These are phyloP conservation scores for Colletotrichum euphorbiae DNA, from an alignment of 2,329 filamentous ascomycete genomes.

Conservation along the genomic window DNA sequence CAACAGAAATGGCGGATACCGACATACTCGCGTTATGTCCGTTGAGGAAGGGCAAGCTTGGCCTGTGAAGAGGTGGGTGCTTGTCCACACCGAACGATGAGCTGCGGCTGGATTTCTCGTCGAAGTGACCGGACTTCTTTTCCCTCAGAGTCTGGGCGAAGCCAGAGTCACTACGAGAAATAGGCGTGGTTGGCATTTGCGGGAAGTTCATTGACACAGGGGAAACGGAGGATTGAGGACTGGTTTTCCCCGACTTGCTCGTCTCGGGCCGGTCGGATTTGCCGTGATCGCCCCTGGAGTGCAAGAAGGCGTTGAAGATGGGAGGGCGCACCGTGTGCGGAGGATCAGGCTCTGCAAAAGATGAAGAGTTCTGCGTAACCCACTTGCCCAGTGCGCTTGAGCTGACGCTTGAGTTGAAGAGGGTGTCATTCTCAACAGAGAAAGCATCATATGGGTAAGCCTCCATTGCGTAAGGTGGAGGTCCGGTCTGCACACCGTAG, in stretches of 20 bases:
- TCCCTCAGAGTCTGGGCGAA: slow-evolving; percentile 90
- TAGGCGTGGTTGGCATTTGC: slow-evolving; percentile 78
- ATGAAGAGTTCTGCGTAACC: slow-evolving; percentile 88
- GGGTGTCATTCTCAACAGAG: slow-evolving; percentile 83
- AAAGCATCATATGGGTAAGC: slow-evolving; percentile 92
- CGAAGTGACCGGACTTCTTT: slow-evolving; percentile 94
- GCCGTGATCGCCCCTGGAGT: slow-evolving; percentile 75
- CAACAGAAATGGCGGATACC: slow-evolving; percentile 69
- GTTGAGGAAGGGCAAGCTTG: slow-evolving; percentile 79
- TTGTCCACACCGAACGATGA: slow-evolving; percentile 91
- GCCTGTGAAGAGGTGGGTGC: slow-evolving; percentile 73
- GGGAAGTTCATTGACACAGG: slow-evolving; percentile 84
- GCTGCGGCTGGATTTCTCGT: slow-evolving; percentile 83
- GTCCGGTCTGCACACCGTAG: slow-evolving; percentile 87
- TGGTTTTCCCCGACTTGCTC: slow-evolving; percentile 71
- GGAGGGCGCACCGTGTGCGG: slow-evolving; percentile 66
- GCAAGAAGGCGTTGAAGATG: slow-evolving; percentile 91
- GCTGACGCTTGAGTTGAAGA: slow-evolving; percentile 79
- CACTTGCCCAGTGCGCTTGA: slow-evolving; percentile 84
- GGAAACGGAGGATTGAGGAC: slow-evolving; percentile 75
- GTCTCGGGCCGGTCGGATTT: slow-evolving; percentile 83
- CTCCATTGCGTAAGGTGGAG: slow-evolving; percentile 92
- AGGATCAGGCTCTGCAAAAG: slow-evolving; percentile 78
- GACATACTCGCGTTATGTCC: slow-evolving; percentile 71
- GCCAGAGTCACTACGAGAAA: slow-evolving; percentile 92